Conservation (phyloP, 1,139 yeast species). For the Debaryomyces sp. region DNA sequence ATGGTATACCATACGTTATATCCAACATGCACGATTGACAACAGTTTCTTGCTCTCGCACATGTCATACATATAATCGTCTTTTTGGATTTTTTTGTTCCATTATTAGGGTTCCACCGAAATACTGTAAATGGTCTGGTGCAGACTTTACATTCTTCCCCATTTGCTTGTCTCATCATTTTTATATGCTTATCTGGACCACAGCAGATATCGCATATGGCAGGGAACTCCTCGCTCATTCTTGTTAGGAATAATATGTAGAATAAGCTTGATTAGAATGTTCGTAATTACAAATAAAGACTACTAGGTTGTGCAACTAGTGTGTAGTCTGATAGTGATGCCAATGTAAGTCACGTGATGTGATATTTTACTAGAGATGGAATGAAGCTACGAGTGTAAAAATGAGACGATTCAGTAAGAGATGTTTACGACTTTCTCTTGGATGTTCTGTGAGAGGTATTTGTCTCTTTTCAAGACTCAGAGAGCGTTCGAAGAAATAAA, state of each 20-base stretch:
- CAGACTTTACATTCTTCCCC: constrained; percentile 83
- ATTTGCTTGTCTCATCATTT: constrained; percentile 70
- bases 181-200: constrained; percentile 63
- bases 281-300: background rate
- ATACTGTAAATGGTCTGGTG: constrained; percentile 81
- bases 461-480: no score
- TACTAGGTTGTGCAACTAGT: background rate
- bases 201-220: constrained; percentile 74
- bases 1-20: constrained; percentile 74
- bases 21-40: constrained; percentile 91
- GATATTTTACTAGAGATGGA: background rate
- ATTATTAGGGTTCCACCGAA: constrained; percentile 61
- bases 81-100: constrained; percentile 44
- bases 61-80: constrained; percentile 70
- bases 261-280: background rate
- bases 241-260: background rate
- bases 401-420: no score
- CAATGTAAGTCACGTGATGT: background rate
- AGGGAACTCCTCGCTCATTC: constrained; percentile 42
- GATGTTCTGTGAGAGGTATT: no score
- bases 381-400: background rate
- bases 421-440: background rate
- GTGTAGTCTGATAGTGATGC: background rate
- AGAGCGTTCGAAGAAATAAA: no score
- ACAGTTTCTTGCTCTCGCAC: constrained; percentile 78